Evolutionary conservation across 1,284 basidiomycete species (phyloP), one percentile per base, ranked within the genome.

Genomic region (Sanghuangporus baumii): DNA sequence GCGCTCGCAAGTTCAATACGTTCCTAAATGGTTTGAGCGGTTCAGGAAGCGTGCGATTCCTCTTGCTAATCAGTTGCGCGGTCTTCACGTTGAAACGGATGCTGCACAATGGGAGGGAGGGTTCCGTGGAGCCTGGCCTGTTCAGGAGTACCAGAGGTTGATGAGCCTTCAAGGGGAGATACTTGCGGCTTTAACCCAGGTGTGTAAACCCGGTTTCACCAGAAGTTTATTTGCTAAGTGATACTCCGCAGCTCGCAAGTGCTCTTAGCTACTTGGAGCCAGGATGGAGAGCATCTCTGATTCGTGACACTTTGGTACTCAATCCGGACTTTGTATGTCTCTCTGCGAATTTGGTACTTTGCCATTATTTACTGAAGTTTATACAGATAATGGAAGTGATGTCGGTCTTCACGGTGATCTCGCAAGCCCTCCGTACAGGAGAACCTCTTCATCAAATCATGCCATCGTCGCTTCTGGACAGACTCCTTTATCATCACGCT

Each of bases 61-160:
- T 43, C 66, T 78, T 18, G 69, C 74, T 7, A 67, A 76, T 65
- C 74, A 79, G 70, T 63, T 81, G 46, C 68, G 71, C 57, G 67
- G 74, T 41, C 65, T 80, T 58, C 69, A 73, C 58, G 61, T 70
- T 64, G 68, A 75, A 67, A 78, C 79, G 38, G 69, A 66, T 23
- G 23, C 77, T 52, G 78, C 80, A 54, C 74, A 74, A 68, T 79
- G 80, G 77, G 76, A 81, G 70, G 77, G 81, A 47, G 76, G 70
- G 65, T 72, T 83, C 14, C 74, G 82, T 6, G 83, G 83, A 5
- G 73, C 71, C 50, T 85, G 82, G 82, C 77, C 81, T 4, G 69
- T 69, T 11, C 74, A 78, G 46, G 77, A 82, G 58, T 85, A 84
- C 65, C 70, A 70, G 55, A 70, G 70, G 54, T 66, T 84, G 11